Percentiles rank a stretch among this genome's conserved stretches.
These are phyloP conservation scores for Antonospora locustae DNA, from an alignment of 371 early-diverging fungal species.

Conservation along the genomic window DNA sequence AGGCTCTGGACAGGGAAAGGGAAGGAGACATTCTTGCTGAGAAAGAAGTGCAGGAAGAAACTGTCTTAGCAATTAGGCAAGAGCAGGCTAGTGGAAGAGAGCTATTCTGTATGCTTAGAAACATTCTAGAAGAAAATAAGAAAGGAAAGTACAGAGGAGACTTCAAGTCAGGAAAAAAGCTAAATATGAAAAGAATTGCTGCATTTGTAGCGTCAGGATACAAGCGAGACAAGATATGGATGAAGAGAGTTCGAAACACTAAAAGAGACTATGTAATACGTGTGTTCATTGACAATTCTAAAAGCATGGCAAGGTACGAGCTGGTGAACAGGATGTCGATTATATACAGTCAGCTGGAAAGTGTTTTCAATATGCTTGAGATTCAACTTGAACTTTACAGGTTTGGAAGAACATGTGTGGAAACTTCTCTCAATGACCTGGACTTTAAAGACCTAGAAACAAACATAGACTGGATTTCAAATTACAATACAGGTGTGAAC, in stretches of 20 bases:
- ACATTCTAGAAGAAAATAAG: slow-evolving; percentile 84
- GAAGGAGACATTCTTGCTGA: slow-evolving; percentile 27
- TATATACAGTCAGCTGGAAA: slow-evolving; percentile 21
- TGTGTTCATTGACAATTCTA: slow-evolving; percentile 91
- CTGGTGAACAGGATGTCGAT: slow-evolving; percentile 32
- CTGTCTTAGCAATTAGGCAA: slow-evolving; percentile 4
- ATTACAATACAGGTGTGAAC: slow-evolving; percentile 44
- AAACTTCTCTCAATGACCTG: slow-evolving; percentile 4
- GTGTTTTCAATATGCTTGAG: slow-evolving; percentile 34
- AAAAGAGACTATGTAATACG: slow-evolving; percentile 89
- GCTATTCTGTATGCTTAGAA: slow-evolving; percentile 63
- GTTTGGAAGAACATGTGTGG: background rate
- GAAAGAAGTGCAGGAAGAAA: slow-evolving; percentile 17
- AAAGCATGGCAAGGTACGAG: slow-evolving; percentile 64
- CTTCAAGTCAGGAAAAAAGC: slow-evolving; percentile 90
- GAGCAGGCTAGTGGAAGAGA: slow-evolving; percentile 15
- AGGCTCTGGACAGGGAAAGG: slow-evolving; percentile 38
- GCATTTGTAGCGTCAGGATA: slow-evolving; percentile 93
- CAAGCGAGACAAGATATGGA: slow-evolving; percentile 98
- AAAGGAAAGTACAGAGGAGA: slow-evolving; percentile 89
- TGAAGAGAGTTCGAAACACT: slow-evolving; percentile 83
- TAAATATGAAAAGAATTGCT: slow-evolving; percentile 96
- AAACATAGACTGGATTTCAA: slow-evolving; percentile 29
- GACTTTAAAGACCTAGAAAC: slow-evolving; percentile 35
- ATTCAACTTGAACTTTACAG: slow-evolving; percentile 38